These are phyloP conservation scores for Mimosa pudica DNA, from an alignment of 306 rosid genomes.

Conservation along the genomic window DNA sequence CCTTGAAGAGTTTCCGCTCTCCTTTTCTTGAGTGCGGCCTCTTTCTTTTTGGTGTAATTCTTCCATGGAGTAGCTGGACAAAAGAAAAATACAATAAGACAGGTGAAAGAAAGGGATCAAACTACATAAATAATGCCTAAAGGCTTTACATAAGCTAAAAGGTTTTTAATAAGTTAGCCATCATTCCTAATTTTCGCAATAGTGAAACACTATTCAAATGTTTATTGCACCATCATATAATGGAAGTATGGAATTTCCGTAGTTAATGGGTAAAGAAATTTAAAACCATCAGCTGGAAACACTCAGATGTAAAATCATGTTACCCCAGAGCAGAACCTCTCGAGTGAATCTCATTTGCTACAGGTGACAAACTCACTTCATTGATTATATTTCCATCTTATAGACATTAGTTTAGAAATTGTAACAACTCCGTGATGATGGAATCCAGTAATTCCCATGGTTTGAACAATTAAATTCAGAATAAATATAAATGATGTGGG, in stretches of 20 bases:
- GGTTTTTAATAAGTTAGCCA: slow-evolving; percentile 28
- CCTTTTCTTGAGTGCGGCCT: slow-evolving; percentile 74
- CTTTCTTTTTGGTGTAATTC: slow-evolving; percentile 69
- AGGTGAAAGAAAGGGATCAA: slow-evolving; percentile 21
- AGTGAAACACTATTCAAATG: background rate
- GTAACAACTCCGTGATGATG: background rate
- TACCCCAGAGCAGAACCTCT: background rate
- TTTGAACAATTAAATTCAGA: background rate
- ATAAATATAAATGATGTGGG: background rate
- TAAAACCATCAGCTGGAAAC: background rate
- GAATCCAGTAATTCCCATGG: background rate
- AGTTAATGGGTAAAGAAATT: background rate
- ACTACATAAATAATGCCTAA: slow-evolving; percentile 24
- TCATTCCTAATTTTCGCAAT: slow-evolving; percentile 24
- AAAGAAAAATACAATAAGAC: slow-evolving; percentile 35
- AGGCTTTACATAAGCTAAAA: slow-evolving; percentile 36
- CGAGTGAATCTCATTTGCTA: background rate
- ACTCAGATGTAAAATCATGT: background rate
- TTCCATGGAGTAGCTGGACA: slow-evolving; percentile 80
- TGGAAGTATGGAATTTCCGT: background rate
- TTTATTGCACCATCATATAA: slow-evolving; percentile 25
- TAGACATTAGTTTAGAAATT: background rate
- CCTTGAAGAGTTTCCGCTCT: slow-evolving; percentile 79
- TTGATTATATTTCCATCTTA: background rate
- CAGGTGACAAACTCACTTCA: background rate